Conservation (phyloP, 805 yeast genomes). For the Cyberlindnera mycetangii region DNA sequence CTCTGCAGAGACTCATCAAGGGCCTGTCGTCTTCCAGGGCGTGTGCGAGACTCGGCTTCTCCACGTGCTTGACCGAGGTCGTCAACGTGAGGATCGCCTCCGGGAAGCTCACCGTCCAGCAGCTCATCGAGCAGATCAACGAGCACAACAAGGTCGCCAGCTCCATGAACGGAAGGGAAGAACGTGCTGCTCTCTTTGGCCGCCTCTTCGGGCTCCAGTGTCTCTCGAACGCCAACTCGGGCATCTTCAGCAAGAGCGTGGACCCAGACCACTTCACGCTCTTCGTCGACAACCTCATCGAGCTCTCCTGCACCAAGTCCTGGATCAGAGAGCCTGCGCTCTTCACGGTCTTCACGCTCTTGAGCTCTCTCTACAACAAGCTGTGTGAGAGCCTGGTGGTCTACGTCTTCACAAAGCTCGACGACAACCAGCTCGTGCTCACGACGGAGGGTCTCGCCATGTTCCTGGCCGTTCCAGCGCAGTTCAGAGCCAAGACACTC, state of each 20-base stretch:
- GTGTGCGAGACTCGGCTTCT: constrained; percentile 82
- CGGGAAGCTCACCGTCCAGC: constrained; percentile 34
- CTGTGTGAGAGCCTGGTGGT: constrained; percentile 21
- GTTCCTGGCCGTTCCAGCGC: constrained; percentile 49
- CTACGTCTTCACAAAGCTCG: constrained; percentile 41
- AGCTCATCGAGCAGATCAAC: constrained; percentile 36
- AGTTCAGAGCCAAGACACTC: constrained; percentile 14
- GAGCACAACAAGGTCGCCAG: constrained; percentile 37
- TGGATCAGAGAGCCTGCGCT: constrained; percentile 87
- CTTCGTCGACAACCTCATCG: constrained; percentile 48
- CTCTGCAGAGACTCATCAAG: constrained; percentile 69
- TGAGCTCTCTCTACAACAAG: constrained; percentile 30
- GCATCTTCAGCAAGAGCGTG: constrained; percentile 26
- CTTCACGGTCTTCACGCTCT: constrained; percentile 61
- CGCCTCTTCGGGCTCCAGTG: constrained; percentile 81
- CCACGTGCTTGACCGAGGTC: constrained; percentile 80
- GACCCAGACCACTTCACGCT: constrained; percentile 31
- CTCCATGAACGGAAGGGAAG: constrained; percentile 72
- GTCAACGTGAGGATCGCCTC: constrained; percentile 35
- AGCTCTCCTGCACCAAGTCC: constrained; percentile 60
- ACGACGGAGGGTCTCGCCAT: constrained; percentile 82
- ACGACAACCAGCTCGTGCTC: constrained; percentile 52
- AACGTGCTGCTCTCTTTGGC: constrained; percentile 78
- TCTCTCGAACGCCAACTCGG: constrained; percentile 41
- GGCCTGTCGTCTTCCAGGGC: constrained; percentile 83